These are phyloP conservation scores for Theobroma grandiflorum DNA, from an alignment of 441 rosid genomes.

Conservation along the genomic window DNA sequence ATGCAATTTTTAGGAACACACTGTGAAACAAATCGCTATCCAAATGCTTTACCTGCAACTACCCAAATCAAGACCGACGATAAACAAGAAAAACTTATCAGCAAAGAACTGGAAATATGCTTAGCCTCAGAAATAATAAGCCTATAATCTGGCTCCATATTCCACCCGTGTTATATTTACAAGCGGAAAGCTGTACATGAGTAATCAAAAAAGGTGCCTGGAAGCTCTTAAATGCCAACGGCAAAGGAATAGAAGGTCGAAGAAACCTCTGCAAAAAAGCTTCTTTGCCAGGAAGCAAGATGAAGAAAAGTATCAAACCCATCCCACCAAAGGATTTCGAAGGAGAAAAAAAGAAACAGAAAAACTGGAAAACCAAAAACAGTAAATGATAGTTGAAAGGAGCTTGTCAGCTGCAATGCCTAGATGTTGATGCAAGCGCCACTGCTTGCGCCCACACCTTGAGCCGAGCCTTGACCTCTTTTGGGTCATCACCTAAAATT, in stretches of 20 bases:
- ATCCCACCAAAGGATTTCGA: slow-evolving; percentile 1
- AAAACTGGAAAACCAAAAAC: slow-evolving; percentile 10
- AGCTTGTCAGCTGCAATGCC: slow-evolving; percentile 39
- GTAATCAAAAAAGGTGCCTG: not conserved
- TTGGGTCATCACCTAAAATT: slow-evolving; percentile 85
- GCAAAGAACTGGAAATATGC: not conserved
- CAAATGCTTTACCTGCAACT: not conserved
- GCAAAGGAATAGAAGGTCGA: not conserved
- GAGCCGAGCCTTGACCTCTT: slow-evolving; percentile 94
- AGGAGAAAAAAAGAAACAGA: slow-evolving; percentile 17
- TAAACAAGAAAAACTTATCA: not conserved
- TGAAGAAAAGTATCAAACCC: slow-evolving; percentile 10
- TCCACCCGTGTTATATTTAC: slow-evolving; percentile 17
- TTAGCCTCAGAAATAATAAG: not conserved
- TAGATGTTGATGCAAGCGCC: slow-evolving; percentile 79
- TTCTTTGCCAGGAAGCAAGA: slow-evolving; percentile 17
- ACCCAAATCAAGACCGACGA: slow-evolving; percentile 3
- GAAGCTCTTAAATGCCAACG: slow-evolving; percentile 18
- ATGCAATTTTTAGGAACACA: not conserved
- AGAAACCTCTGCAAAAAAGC: not conserved
- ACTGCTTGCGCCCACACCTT: slow-evolving; percentile 99
- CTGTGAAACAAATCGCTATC: not conserved
- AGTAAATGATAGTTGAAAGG: not conserved
- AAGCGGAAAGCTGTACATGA: slow-evolving; percentile 17
- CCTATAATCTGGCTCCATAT: slow-evolving; percentile 11